Base-by-base conservation (phyloP, 371 early-diverging fungal genomes). In the Mortierella sp. region DNA sequence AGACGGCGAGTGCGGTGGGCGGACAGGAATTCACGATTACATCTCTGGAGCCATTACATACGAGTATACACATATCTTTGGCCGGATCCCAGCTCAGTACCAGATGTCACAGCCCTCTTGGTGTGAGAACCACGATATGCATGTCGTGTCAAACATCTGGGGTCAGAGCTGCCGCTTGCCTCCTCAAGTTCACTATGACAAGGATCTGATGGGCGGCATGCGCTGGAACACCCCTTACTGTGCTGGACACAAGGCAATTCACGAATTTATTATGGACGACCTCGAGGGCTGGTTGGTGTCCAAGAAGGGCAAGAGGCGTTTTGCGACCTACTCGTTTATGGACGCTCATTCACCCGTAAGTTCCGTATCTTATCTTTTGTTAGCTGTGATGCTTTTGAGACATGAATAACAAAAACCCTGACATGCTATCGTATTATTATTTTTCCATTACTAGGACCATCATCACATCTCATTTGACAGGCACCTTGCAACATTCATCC, bases 1-100 rank as follows among this genome's bases (percentile, higher is more conserved):
- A 3, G 88, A 88, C 58, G 88, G 88, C 34, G 80, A 82, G 44
- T 88, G 88, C 58, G 85, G 85, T 50, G 85, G 85, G 5, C 70
- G 75, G 26, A 65, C 63, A 31, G 84, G 85, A 26, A 52, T 84
- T 14, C 65, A 60, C 55, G 85, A 84, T 38, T 84, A 79, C 38
- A 74, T 63, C 34, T 52, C 79, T 31, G 85, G 85, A 1, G 85
- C 85, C 10, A 84, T 84, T 47, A 76, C 85, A 1, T 79, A 24
- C 28, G 85, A 84, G 72, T 84, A 84, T 44, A 48, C 79, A 8
- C 85, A 74, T 34, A 47, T 74, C 68, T 57, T 28, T 31, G 24
- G 63, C 3, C 73, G 75, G 11, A 68, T 78, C 52, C 88, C 88
- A 26, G 88, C 81, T 0, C 78, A 84, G 54, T 83, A 88, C 54